These are phyloP conservation scores for Kregervanrija fluxuum DNA, from an alignment of 805 yeast species.

Conservation along the genomic window DNA sequence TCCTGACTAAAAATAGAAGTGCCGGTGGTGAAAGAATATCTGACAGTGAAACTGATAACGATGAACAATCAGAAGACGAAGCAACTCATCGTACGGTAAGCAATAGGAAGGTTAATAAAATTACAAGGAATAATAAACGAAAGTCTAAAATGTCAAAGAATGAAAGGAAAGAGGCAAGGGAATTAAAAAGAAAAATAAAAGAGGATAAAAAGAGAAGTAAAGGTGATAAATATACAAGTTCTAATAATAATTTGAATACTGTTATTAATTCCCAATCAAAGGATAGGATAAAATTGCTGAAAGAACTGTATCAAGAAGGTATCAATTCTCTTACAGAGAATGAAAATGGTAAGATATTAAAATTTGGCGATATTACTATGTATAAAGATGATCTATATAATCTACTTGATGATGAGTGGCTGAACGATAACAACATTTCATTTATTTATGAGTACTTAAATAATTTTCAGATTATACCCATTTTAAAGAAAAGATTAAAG, in stretches of 20 bases:
- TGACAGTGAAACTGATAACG: conserved; percentile 23
- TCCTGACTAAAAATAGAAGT: not conserved
- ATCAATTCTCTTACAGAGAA: conserved; percentile 2
- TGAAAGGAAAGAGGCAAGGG: conserved; percentile 20
- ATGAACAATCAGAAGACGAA: conserved; percentile 5
- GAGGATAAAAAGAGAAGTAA: conserved; percentile 4
- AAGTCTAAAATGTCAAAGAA: conserved; percentile 1
- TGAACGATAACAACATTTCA: conserved; percentile 62
- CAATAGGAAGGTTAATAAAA: not conserved
- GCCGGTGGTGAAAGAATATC: conserved; percentile 28
- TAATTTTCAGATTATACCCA: conserved; percentile 23
- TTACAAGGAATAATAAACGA: not conserved
- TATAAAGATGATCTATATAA: conserved; percentile 52
- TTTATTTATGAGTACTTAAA: conserved; percentile 55
- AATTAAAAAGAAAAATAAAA: conserved; percentile 16
- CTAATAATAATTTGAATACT: not conserved
- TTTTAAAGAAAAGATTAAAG: conserved; percentile 20
- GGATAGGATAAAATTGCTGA: conserved; percentile 12
- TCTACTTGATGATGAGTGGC: conserved; percentile 61
- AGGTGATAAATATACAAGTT: conserved; percentile 1
- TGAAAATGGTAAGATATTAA: conserved; percentile 30
- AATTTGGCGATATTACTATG: conserved; percentile 50
- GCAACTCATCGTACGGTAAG: not conserved
- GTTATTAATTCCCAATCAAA: conserved; percentile 9
- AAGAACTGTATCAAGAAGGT: conserved; percentile 9